Percentiles rank a stretch among this genome's conserved stretches.
Conservation (phyloP, 371 early-diverging fungal genomes). For the Mortierella sp. region DNA sequence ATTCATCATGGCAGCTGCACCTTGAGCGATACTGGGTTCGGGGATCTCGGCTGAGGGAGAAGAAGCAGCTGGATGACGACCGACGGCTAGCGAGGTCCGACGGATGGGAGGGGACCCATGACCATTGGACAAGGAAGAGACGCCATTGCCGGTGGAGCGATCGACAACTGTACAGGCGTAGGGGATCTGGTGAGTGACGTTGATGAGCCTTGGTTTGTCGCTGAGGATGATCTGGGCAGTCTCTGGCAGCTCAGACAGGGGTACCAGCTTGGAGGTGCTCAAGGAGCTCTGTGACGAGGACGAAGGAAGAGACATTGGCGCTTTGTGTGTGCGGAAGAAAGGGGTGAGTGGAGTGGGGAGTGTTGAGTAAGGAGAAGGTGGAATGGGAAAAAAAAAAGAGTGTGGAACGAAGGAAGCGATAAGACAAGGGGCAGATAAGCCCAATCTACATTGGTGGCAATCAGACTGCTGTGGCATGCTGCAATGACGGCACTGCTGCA, state of each 20-base stretch:
- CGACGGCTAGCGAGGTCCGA: conserved; percentile 31
- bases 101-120: conserved; percentile 25
- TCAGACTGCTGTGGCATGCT: too few relatives aligned
- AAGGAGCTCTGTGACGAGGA: conserved; percentile 36
- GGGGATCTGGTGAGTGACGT: conserved; percentile 73
- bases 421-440: background rate
- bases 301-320: background rate
- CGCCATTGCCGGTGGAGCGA: conserved; percentile 13
- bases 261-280: conserved; percentile 26
- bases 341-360: background rate
- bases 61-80: conserved; percentile 31
- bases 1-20: background rate
- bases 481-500: too few relatives aligned
- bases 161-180: conserved; percentile 60
- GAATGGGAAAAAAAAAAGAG: background rate
- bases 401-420: background rate
- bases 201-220: conserved; percentile 61
- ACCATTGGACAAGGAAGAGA: background rate
- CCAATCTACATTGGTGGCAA: background rate
- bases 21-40: background rate
- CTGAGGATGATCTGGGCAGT: conserved; percentile 40
- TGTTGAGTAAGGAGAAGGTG: background rate
- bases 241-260: conserved; percentile 47
- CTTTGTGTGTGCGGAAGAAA: background rate
- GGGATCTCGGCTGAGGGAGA: conserved; percentile 9